phyloP scores from a whole-genome alignment of 2,329 filamentous ascomycete genomes.

The Stachybotrys elegans region DNA sequence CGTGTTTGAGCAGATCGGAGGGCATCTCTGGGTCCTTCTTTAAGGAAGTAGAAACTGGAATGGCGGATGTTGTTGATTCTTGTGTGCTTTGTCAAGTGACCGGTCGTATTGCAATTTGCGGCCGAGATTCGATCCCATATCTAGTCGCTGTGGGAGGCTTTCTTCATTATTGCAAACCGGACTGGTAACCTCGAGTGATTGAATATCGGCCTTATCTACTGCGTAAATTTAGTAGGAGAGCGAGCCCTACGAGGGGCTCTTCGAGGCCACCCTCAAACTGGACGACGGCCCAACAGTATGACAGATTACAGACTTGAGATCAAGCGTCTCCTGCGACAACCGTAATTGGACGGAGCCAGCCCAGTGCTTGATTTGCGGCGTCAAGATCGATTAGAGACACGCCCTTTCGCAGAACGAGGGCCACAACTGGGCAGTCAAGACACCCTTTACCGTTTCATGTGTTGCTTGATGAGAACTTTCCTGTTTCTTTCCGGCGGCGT shows the following conservation, averaged over 20 bases:
- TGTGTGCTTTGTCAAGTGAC: too few species aligned
- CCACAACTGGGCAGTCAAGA: not conserved
- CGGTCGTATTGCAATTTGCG: too few species aligned
- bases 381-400: conserved; percentile 1
- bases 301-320: not conserved
- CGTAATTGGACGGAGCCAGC: conserved; percentile 1
- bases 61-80: too few species aligned
- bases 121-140: too few species aligned
- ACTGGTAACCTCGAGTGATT: too few species aligned
- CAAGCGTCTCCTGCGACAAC: conserved; percentile 1
- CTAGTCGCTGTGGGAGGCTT: too few species aligned
- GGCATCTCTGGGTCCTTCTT: too few species aligned
- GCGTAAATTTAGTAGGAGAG: not conserved
- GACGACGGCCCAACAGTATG: not conserved
- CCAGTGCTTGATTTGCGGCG: conserved; percentile 1
- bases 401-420: conserved; percentile 1
- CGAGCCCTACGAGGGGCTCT: not conserved
- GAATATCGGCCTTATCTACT: not conserved
- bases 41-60: too few species aligned
- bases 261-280: not conserved
- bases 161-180: too few species aligned
- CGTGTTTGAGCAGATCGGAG: too few species aligned
- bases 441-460: conserved; percentile 1
- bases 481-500: not conserved
- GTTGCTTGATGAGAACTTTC: conserved; percentile 1